Conservation (phyloP, 2,329 filamentous ascomycete genomes). For the Xylariaceae sp. region DNA sequence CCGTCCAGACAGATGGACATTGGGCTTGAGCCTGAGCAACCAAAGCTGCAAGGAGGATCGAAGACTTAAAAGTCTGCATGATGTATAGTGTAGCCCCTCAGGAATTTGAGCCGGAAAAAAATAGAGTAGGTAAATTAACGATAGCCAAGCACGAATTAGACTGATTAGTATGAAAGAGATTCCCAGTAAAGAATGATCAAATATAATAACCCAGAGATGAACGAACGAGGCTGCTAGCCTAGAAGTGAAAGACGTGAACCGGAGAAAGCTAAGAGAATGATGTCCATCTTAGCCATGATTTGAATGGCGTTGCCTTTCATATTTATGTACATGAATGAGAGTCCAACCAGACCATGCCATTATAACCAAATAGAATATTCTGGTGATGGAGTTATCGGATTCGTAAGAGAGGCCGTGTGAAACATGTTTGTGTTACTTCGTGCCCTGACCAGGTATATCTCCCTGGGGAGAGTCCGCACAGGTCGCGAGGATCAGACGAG, state of each 20-base stretch:
- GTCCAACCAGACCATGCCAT: background rate
- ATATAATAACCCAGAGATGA: background rate
- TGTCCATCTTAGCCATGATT: slow-evolving; percentile 3
- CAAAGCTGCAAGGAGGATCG: slow-evolving; percentile 12
- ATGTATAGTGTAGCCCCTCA: background rate
- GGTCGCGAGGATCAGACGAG: slow-evolving; percentile 10
- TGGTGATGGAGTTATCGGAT: background rate
- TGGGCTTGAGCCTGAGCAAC: slow-evolving; percentile 14
- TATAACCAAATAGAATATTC: background rate
- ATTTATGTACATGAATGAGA: slow-evolving; percentile 17
- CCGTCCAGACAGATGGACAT: slow-evolving; percentile 32
- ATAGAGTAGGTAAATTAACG: background rate
- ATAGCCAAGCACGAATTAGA: background rate
- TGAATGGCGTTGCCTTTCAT: background rate
- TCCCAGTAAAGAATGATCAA: background rate
- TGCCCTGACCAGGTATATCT: background rate
- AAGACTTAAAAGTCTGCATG: slow-evolving; percentile 19
- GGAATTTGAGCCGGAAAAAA: background rate
- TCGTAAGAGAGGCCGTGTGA: background rate
- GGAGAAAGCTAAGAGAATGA: slow-evolving; percentile 11
- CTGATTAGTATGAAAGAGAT: background rate
- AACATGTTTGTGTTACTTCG: background rate
- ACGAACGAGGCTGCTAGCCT: slow-evolving; percentile 3
- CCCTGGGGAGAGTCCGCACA: background rate
- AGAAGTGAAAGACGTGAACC: slow-evolving; percentile 1